A percentile compares a stretch with the other conserved stretches of the same genome.
phyloP scores from a whole-genome alignment of 2,329 filamentous ascomycete genomes.

The Arachnomyces sp. region DNA sequence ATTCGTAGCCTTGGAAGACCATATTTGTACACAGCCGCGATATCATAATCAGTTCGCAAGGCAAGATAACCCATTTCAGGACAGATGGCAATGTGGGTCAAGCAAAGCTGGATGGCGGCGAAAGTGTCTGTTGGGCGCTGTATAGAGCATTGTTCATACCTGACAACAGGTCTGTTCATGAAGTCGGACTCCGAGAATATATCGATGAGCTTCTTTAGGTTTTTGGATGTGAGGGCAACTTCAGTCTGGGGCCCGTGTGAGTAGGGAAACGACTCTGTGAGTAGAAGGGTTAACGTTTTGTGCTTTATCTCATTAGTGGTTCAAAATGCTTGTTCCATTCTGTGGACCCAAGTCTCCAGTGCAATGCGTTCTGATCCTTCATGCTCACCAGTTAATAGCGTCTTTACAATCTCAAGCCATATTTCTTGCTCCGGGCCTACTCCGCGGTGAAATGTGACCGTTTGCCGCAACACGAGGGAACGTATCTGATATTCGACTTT shows the following conservation, averaged over 20 bases:
- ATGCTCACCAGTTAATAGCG: conserved; percentile 17
- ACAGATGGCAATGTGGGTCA: conserved; percentile 29
- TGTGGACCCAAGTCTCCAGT: no score
- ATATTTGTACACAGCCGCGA: conserved; percentile 22
- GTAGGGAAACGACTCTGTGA: conserved; percentile 2
- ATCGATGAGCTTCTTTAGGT: conserved; percentile 15
- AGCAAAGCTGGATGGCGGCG: conserved; percentile 18
- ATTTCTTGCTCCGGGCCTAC: conserved; percentile 19
- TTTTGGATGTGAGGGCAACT: conserved; percentile 15
- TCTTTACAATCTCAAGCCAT: conserved; percentile 24
- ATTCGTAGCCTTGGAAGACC: neutral
- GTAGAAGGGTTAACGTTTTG: conserved; percentile 13
- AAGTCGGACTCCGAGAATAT: conserved; percentile 15
- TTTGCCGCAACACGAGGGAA: conserved; percentile 23
- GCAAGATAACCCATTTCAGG: conserved; percentile 17
- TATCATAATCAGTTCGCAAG: conserved; percentile 25
- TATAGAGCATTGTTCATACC: conserved; percentile 19
- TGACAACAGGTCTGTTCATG: conserved; percentile 17
- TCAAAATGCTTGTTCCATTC: no score
- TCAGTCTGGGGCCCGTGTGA: neutral
- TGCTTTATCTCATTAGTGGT: no score
- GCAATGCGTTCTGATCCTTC: conserved; percentile 5
- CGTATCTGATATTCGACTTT: conserved; percentile 28
- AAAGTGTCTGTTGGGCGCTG: conserved; percentile 16
- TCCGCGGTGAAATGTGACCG: conserved; percentile 20